These are phyloP conservation scores for Stachybotrys elegans DNA, from an alignment of 2,329 filamentous ascomycete genomes.

Conservation along the genomic window DNA sequence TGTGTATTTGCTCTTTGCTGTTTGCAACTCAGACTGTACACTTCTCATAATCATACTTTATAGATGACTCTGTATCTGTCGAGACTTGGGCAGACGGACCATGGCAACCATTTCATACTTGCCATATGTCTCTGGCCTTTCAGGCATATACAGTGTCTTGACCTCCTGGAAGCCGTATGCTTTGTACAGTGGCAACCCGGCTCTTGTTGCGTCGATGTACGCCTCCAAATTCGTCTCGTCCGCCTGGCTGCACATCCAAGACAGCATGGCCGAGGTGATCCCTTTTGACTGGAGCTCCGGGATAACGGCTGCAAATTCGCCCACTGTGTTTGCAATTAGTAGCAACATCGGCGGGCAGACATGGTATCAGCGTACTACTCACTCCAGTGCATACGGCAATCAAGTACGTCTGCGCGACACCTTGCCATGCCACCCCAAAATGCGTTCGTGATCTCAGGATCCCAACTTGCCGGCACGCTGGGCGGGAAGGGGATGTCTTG, in stretches of 20 bases:
- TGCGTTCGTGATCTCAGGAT: not conserved
- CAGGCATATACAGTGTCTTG: not conserved
- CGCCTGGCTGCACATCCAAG: not conserved
- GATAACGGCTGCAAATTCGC: not conserved
- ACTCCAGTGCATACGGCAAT: not conserved
- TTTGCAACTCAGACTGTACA: too few relatives aligned
- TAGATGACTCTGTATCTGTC: too few relatives aligned
- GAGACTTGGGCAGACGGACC: not conserved
- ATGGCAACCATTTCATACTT: not conserved
- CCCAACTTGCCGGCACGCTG: not conserved
- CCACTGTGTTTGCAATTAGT: not conserved
- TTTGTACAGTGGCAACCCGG: constrained; percentile 1
- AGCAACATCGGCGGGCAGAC: too few relatives aligned
- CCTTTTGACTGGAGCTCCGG: not conserved
- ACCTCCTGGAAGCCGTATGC: not conserved
- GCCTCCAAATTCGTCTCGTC: not conserved
- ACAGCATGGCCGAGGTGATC: not conserved
- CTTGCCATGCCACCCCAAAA: not conserved
- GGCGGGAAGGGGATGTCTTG: constrained; percentile 2
- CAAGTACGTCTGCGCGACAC: not conserved
- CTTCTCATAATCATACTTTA: too few relatives aligned
- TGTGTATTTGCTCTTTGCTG: too few relatives aligned
- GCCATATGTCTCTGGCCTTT: not conserved
- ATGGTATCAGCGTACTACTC: not conserved
- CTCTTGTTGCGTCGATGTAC: not conserved